Evolutionary conservation across 2,329 filamentous ascomycete species (phyloP), one percentile per base, ranked within the genome.

Genomic region (Cordyceps cateniannulata): DNA sequence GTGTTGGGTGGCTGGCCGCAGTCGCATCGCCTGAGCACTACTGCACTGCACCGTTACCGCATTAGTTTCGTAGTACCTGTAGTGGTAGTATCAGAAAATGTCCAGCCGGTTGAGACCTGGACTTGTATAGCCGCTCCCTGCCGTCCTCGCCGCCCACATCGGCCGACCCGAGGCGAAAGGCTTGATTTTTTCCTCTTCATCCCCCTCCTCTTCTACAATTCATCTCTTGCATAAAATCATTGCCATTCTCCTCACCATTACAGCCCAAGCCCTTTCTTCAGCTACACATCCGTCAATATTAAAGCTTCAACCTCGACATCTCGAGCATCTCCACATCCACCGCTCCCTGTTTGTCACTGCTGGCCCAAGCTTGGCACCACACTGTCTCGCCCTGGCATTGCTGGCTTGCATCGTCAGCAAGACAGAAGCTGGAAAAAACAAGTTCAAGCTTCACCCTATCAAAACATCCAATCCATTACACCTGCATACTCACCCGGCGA

Each of bases 81-180:
- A n/a, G n/a, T 35, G 32, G 10, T 35, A 35, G 32, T 14, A 3
- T 35, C 32, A 14, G 32, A 35, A 35, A 35, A 35, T 12, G 8
- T 14, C 22, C 54, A 35, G 20, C 27, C 35, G 44, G 8, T 27
- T 35, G 32, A 35, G 10, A 35, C 38, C n/a, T n/a, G 32, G 4
- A 12, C 32, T n/a, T 38, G 49, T 38, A 49, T 57, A 57, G 29
- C 54, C 54, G 54, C 54, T 49, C 16, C 32, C 32, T 35, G 3
- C 32, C 32, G 8, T 42, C n/a, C 44, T 49, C 25, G 54, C 29
- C 22, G 49, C 57, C 57, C 57, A 59, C 57, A 45, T 45, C 57
- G 49, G 48, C 40, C 57, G 57, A 59, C 49, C 57, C 57, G 57
- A 59, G 57, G 57, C 48, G 27, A 45, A 44, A 40, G 6, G 18